phyloP scores from a whole-genome alignment of 2,329 filamentous ascomycete species.

The Aspergillus sp. region DNA sequence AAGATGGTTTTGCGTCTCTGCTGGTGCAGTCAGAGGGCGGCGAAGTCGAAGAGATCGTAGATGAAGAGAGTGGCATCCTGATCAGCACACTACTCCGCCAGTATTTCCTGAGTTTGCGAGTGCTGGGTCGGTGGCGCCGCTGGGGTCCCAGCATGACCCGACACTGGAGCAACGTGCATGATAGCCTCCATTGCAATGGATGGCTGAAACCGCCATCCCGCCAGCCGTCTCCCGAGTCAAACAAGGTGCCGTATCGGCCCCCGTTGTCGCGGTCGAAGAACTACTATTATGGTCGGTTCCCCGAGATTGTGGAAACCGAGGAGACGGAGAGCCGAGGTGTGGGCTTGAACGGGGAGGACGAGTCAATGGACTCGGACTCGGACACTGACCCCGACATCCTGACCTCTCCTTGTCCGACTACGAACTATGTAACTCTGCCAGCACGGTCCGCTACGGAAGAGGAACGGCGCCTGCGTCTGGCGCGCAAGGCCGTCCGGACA shows the following conservation, averaged over 20 bases:
- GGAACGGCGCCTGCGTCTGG: slow-evolving; percentile 61
- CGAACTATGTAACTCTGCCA: slow-evolving; percentile 43
- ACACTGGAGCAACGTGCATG: slow-evolving; percentile 69
- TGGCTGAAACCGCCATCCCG: slow-evolving; percentile 49
- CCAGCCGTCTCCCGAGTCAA: slow-evolving; percentile 29
- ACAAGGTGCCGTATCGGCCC: slow-evolving; percentile 28
- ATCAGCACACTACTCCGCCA: slow-evolving; percentile 85
- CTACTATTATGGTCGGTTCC: slow-evolving; percentile 37
- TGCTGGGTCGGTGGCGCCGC: slow-evolving; percentile 76
- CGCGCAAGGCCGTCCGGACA: slow-evolving; percentile 68
- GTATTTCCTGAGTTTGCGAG: slow-evolving; percentile 85
- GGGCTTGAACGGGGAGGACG: slow-evolving; percentile 41
- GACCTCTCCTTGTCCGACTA: slow-evolving; percentile 34
- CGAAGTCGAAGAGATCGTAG: slow-evolving; percentile 73
- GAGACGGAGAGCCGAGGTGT: slow-evolving; percentile 46
- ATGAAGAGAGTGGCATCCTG: slow-evolving; percentile 82
- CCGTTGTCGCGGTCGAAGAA: slow-evolving; percentile 25
- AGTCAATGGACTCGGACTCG: slow-evolving; percentile 46
- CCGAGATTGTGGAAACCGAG: slow-evolving; percentile 19
- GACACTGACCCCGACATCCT: slow-evolving; percentile 45
- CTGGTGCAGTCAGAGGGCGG: slow-evolving; percentile 77
- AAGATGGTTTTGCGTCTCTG: slow-evolving; percentile 78
- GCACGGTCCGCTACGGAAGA: slow-evolving; percentile 49
- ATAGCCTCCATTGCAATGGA: slow-evolving; percentile 58
- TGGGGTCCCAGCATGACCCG: slow-evolving; percentile 64